Conservation (phyloP, 208 protist species). For the Tritrichomonas foetus region DNA sequence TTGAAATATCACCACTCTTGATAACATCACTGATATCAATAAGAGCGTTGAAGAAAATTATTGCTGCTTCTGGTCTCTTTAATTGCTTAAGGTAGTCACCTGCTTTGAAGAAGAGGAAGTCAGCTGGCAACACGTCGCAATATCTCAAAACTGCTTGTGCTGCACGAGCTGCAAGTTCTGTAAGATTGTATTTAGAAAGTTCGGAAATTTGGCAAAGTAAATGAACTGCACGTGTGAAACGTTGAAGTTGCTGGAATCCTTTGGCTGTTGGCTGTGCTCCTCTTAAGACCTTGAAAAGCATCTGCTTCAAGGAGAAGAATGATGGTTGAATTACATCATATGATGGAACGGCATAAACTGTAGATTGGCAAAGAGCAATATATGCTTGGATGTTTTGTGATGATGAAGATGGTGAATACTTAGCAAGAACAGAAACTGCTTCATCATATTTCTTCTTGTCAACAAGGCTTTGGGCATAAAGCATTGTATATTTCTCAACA, state of each 20-base stretch:
- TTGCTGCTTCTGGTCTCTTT: background rate
- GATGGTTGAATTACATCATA: background rate
- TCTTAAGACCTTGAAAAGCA: background rate
- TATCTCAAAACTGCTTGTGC: background rate
- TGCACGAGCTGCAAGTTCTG: background rate
- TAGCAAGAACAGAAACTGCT: background rate
- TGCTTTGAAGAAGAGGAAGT: background rate
- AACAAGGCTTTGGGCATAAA: background rate
- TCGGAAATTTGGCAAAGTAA: background rate
- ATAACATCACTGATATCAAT: background rate
- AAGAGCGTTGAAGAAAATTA: background rate
- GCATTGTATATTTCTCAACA: slow-evolving; percentile 19
- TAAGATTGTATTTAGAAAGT: background rate
- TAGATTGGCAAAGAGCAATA: background rate
- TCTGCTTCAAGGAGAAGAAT: background rate
- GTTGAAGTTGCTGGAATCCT: background rate
- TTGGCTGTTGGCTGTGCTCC: background rate
- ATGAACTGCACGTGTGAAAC: background rate
- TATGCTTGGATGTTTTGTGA: background rate
- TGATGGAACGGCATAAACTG: background rate
- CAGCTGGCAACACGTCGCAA: background rate
- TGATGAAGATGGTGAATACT: background rate
- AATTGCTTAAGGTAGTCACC: background rate
- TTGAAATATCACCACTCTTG: background rate
- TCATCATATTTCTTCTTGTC: background rate